Conservation (phyloP, 1,284 basidiomycete genomes). For the Pseudozyma sp. region DNA sequence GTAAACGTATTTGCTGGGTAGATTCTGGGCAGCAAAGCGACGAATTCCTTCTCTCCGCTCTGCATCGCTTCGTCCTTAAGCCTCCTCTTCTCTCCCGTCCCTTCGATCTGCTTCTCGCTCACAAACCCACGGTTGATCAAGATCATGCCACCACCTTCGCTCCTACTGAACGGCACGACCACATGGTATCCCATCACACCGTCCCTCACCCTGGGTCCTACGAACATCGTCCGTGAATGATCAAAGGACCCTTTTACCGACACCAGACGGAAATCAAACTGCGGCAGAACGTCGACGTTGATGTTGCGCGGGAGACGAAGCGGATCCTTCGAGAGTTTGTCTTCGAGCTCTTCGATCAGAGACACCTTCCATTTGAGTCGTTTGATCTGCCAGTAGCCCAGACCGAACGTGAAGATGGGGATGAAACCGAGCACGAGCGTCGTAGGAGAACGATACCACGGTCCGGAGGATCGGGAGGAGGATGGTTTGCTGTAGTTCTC, state of each 20-base stretch:
- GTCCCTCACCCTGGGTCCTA: conserved; percentile 87
- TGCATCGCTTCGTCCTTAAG: conserved; percentile 38
- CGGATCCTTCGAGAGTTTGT: conserved; percentile 85
- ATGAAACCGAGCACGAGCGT: conserved; percentile 81
- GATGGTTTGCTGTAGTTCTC: conserved; percentile 29
- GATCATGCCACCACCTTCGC: conserved; percentile 74
- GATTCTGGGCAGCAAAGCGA: conserved; percentile 58
- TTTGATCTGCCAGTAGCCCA: conserved; percentile 92
- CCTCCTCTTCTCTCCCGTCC: conserved; percentile 26
- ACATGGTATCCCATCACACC: conserved; percentile 88
- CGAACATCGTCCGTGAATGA: conserved; percentile 77
- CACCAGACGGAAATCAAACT: conserved; percentile 63
- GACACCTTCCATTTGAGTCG: conserved; percentile 94
- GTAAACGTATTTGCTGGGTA: conserved; percentile 78
- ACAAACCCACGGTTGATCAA: conserved; percentile 86
- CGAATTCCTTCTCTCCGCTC: conserved; percentile 23
- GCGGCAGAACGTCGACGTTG: conserved; percentile 72
- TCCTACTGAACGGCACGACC: conserved; percentile 83
- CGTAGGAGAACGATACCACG: conserved; percentile 63
- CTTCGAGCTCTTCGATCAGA: conserved; percentile 92
- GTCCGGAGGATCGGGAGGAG: conserved; percentile 13
- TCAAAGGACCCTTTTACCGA: conserved; percentile 71
- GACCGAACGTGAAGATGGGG: conserved; percentile 88
- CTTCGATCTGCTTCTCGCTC: conserved; percentile 70
- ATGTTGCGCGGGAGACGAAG: conserved; percentile 83